Evolutionary conservation across 164 flowering plant genomes (phyloP).

Genomic region (Magnolia officinalis): DNA sequence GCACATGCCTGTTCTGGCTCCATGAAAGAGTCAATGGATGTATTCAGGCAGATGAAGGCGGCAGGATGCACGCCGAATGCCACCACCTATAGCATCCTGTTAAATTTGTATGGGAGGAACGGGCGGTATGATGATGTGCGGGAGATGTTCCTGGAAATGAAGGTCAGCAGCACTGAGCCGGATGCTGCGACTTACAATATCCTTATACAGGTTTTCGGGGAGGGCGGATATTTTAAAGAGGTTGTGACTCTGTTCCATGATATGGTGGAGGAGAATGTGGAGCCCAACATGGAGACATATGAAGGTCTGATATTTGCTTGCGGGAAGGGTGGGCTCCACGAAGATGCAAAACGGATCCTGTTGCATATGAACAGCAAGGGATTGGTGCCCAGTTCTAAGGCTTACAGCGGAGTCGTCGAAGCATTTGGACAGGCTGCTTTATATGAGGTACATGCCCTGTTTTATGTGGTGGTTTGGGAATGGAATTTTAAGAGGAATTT

Average conservation of each 20-base stretch:
- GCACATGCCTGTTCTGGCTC: slow-evolving; percentile 65
- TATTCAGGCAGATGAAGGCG: slow-evolving; percentile 85
- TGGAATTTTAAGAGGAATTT: background rate
- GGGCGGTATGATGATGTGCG: slow-evolving; percentile 88
- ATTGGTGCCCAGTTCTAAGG: slow-evolving; percentile 79
- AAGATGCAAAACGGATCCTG: slow-evolving; percentile 69
- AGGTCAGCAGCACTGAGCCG: slow-evolving; percentile 84
- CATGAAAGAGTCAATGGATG: slow-evolving; percentile 71
- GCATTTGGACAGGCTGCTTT: slow-evolving; percentile 90
- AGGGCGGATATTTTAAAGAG: slow-evolving; percentile 96
- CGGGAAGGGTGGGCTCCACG: slow-evolving; percentile 94
- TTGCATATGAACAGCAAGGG: slow-evolving; percentile 66
- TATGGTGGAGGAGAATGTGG: slow-evolving; percentile 93
- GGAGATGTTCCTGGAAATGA: slow-evolving; percentile 91
- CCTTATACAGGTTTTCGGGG: slow-evolving; percentile 79
- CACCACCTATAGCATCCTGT: slow-evolving; percentile 69
- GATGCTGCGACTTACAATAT: slow-evolving; percentile 84
- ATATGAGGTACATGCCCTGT: slow-evolving; percentile 41
- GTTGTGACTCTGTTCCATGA: slow-evolving; percentile 94
- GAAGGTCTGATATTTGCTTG: slow-evolving; percentile 87
- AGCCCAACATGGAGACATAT: slow-evolving; percentile 92
- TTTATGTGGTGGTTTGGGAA: background rate
- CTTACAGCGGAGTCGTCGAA: slow-evolving; percentile 76
- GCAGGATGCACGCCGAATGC: slow-evolving; percentile 86
- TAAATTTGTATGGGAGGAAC: slow-evolving; percentile 72